Evolutionary conservation across 306 rosid genomes (phyloP).

Genomic region (Acmispon strigosus): DNA sequence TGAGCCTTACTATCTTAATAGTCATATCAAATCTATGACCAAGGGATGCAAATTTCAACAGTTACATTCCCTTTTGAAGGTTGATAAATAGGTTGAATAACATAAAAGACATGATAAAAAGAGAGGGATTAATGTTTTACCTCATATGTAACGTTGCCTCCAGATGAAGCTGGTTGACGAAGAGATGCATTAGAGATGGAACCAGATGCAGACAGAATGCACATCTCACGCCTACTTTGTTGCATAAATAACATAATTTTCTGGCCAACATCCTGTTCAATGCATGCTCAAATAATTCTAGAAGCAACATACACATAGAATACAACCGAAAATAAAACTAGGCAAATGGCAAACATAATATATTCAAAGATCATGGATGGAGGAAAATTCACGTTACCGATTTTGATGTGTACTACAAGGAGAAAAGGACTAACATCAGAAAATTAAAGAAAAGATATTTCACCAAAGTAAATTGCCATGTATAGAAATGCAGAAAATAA

Average conservation of each 20-base stretch:
- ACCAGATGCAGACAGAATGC: conserved; percentile 92
- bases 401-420: conserved; percentile 1
- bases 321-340: conserved; percentile 11
- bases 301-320: conserved; percentile 17
- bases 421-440: background rate
- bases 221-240: conserved; percentile 90
- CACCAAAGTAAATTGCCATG: background rate
- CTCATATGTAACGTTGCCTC: conserved; percentile 89
- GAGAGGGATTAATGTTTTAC: conserved; percentile 35
- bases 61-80: conserved; percentile 3
- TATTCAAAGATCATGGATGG: conserved; percentile 2
- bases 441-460: background rate
- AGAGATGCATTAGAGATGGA: conserved; percentile 84
- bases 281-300: conserved; percentile 29
- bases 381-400: conserved; percentile 1
- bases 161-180: conserved; percentile 87
- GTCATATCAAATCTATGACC: background rate
- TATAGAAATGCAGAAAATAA: background rate
- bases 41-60: conserved; percentile 4
- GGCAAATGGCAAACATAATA: conserved; percentile 6
- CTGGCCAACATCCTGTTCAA: conserved; percentile 87
- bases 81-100: background rate
- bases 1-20: background rate
- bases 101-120: background rate
- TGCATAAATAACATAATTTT: conserved; percentile 90